These are phyloP conservation scores for Balakata baccata DNA, from an alignment of 345 rosid genomes.

Conservation along the genomic window DNA sequence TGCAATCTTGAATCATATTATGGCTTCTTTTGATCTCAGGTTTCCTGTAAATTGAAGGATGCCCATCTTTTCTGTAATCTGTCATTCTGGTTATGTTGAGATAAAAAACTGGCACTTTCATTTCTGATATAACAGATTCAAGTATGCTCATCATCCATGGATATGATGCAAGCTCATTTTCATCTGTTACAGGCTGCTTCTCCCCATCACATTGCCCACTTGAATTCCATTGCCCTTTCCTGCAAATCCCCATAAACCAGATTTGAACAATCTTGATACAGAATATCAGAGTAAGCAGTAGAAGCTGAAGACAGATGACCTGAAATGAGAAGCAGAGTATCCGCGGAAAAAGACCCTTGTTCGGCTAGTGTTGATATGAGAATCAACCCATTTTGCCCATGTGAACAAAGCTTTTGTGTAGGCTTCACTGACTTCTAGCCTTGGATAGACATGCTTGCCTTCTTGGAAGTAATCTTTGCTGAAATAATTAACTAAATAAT, in stretches of 20 bases:
- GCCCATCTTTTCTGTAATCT: constrained; percentile 62
- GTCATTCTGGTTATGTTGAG: constrained; percentile 73
- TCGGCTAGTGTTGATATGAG: constrained; percentile 45
- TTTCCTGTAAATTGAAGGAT: constrained; percentile 52
- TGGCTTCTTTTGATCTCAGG: constrained; percentile 17
- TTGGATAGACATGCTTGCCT: constrained; percentile 50
- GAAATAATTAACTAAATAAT: constrained; percentile 4
- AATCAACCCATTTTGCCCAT: constrained; percentile 79
- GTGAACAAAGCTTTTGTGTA: constrained; percentile 58
- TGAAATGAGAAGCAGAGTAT: constrained; percentile 80
- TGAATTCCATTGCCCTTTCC: constrained; percentile 60
- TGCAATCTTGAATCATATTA: constrained; percentile 56
- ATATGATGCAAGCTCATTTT: constrained; percentile 40
- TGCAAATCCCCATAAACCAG: constrained; percentile 20
- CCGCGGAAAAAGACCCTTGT: constrained; percentile 67
- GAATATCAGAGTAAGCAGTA: too few relatives aligned
- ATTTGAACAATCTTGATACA: not conserved
- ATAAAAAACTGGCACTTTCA: constrained; percentile 67
- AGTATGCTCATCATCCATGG: constrained; percentile 71
- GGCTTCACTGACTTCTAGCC: constrained; percentile 53
- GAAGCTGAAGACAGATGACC: constrained; percentile 21
- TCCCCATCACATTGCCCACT: constrained; percentile 60
- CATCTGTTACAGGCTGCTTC: constrained; percentile 42
- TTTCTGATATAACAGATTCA: constrained; percentile 58
- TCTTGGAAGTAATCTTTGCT: constrained; percentile 68